Base-by-base conservation (phyloP, 495 filamentous ascomycete genomes). In the Xylaria acuta region DNA sequence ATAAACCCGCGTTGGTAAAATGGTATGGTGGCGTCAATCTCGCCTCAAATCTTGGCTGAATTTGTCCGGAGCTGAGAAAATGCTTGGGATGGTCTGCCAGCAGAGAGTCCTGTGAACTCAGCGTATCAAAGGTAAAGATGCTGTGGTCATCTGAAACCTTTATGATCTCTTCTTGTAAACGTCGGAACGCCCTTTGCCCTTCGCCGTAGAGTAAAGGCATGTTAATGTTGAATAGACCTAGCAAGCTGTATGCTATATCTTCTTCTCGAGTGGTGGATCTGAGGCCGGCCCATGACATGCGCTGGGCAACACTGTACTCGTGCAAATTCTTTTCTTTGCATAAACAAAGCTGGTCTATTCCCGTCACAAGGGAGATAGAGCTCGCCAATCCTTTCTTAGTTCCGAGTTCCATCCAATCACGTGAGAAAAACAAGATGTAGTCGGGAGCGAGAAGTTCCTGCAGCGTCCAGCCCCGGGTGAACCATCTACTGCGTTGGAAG, bases 381-480 rank as follows among this genome's bases (percentile, higher is more conserved):
- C 60, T 64, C n/a, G 60, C 60, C 38, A 64, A 9, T 22, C 60
- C 60, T 34, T 43, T 64, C 22, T 64, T 64, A 8, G 60, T 64
- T 5, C 60, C 60, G 5, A 64, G 36, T 43, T 64, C 60, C 1
- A 43, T 12, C 60, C 60, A 64, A 16, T 64, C 60, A n/a, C 60
- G 38, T 5, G 60, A 43, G 60, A 64, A 83, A 71, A 86, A 85
- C 0, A 70, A 12, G 6, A 85, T 22, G 0, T 75, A 30, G 11
- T 16, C 14, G 0, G 81, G 79, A 0, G 82, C 80, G 5, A 85
- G 58, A 0, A 84, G 78, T 65, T 85, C 82, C 40, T 64, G 60
- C 5, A 64, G 67, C 4, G 82, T 84, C 81, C 82, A 86, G 1
- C 82, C 82, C 47, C 84, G 72, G 0, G 72, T 75, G 38, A 64